Conservation (phyloP, 352 stramenopile species). For the Globisporangium lucens region DNA sequence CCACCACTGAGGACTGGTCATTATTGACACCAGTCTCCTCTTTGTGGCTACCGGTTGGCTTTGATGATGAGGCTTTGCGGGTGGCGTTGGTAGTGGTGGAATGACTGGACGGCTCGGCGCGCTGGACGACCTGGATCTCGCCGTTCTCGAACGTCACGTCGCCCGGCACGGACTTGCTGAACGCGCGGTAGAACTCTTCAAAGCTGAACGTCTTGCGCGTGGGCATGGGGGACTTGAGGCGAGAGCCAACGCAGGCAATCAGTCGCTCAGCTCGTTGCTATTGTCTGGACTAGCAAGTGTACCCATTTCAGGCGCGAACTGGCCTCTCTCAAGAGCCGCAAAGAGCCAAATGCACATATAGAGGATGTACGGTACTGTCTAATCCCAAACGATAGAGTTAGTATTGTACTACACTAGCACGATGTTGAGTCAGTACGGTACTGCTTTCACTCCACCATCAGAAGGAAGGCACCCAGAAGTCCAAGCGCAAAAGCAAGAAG, state of each 20-base stretch:
- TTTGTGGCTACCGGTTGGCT: background rate
- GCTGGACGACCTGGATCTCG: conserved; percentile 36
- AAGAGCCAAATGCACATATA: too few species aligned
- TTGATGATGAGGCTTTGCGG: background rate
- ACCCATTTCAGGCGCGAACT: background rate
- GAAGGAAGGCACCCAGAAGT: too few species aligned
- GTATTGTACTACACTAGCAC: too few species aligned
- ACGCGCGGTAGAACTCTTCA: conserved; percentile 65
- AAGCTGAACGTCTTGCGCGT: conserved; percentile 34
- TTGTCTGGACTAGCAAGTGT: too few species aligned
- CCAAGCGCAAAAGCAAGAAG: too few species aligned
- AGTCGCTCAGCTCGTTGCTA: background rate
- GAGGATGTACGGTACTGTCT: too few species aligned
- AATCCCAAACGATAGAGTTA: too few species aligned
- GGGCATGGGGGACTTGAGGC: background rate
- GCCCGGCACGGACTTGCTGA: conserved; percentile 50
- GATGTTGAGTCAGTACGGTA: too few species aligned
- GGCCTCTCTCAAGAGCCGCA: too few species aligned
- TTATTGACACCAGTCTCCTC: background rate
- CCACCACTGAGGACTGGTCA: conserved; percentile 12
- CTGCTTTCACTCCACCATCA: too few species aligned
- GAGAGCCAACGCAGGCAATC: background rate
- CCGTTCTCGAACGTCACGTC: conserved; percentile 38
- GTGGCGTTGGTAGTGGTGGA: background rate
- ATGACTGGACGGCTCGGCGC: background rate